These are phyloP conservation scores for Colletotrichum lentis DNA, from an alignment of 2,329 filamentous ascomycete species.

Conservation along the genomic window DNA sequence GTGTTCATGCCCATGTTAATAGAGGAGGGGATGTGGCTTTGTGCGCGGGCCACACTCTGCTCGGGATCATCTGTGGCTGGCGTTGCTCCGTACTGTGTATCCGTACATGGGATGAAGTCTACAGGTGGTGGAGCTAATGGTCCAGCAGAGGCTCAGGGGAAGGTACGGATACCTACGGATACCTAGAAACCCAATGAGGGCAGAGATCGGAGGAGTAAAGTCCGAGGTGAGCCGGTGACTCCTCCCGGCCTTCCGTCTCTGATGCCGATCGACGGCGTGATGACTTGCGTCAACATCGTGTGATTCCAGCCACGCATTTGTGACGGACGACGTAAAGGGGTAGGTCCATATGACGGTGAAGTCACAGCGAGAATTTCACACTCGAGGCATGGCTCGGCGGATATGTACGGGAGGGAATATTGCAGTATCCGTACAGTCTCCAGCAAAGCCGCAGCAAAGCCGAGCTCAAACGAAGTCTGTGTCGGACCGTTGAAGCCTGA, in stretches of 20 bases:
- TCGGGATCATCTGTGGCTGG: too few relatives aligned
- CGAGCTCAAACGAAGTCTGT: background rate
- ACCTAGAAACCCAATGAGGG: too few relatives aligned
- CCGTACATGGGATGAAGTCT: too few relatives aligned
- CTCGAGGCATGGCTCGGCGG: background rate
- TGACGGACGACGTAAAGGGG: background rate
- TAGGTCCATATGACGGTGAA: background rate
- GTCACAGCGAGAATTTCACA: background rate
- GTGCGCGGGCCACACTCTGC: background rate
- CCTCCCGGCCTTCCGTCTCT: constrained; percentile 4
- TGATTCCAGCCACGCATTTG: constrained; percentile 9
- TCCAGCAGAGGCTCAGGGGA: background rate
- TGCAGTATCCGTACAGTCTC: background rate
- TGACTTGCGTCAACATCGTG: constrained; percentile 19
- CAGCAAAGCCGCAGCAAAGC: too few relatives aligned
- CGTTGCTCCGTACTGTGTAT: too few relatives aligned
- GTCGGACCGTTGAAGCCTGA: constrained; percentile 14
- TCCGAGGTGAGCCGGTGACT: constrained; percentile 19
- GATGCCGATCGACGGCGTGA: background rate
- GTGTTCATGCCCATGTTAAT: too few relatives aligned
- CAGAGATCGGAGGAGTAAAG: constrained; percentile 21
- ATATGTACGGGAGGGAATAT: background rate
- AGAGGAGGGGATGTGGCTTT: background rate
- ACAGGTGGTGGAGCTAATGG: background rate
- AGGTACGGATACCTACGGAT: too few relatives aligned